phyloP scores from a whole-genome alignment of 2,329 filamentous ascomycete genomes.

The Diaporthe aspalathi region DNA sequence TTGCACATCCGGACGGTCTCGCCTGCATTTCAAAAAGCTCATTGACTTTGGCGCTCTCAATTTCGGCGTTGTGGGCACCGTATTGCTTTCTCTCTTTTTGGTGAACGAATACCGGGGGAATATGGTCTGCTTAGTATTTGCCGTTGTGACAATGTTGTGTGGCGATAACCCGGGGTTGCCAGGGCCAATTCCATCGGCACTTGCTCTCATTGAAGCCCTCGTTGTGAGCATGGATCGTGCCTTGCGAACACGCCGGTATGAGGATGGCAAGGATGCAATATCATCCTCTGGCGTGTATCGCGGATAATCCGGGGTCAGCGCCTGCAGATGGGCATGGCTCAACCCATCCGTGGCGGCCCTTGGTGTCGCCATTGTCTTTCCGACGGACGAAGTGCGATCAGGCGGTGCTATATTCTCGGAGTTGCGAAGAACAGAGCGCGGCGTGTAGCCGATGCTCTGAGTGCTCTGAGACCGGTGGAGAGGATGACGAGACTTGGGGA shows the following conservation, averaged over 20 bases:
- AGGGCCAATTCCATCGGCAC: slow-evolving; percentile 37
- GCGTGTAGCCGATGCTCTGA: slow-evolving; percentile 21
- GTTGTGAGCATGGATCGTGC: slow-evolving; percentile 65
- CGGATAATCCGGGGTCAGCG: slow-evolving; percentile 53
- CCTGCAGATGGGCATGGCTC: slow-evolving; percentile 49
- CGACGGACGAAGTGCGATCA: slow-evolving; percentile 34
- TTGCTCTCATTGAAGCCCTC: slow-evolving; percentile 41
- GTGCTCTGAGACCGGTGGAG: slow-evolving; percentile 31
- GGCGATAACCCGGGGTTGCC: neutral
- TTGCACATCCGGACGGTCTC: slow-evolving; percentile 42
- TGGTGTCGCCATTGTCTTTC: slow-evolving; percentile 28
- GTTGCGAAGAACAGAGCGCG: neutral
- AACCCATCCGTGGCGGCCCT: neutral
- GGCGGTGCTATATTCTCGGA: slow-evolving; percentile 13
- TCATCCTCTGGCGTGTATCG: slow-evolving; percentile 62
- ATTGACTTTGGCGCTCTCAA: slow-evolving; percentile 66
- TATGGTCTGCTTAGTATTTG: neutral
- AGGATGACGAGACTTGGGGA: slow-evolving; percentile 4
- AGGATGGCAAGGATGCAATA: slow-evolving; percentile 58
- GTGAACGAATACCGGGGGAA: slow-evolving; percentile 34
- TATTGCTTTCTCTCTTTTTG: slow-evolving; percentile 48
- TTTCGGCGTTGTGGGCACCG: slow-evolving; percentile 39
- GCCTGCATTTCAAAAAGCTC: slow-evolving; percentile 57
- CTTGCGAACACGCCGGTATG: slow-evolving; percentile 63
- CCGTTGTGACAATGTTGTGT: neutral